phyloP scores from a whole-genome alignment of 1,139 yeast species.

The Hanseniaspora gamundiae region DNA sequence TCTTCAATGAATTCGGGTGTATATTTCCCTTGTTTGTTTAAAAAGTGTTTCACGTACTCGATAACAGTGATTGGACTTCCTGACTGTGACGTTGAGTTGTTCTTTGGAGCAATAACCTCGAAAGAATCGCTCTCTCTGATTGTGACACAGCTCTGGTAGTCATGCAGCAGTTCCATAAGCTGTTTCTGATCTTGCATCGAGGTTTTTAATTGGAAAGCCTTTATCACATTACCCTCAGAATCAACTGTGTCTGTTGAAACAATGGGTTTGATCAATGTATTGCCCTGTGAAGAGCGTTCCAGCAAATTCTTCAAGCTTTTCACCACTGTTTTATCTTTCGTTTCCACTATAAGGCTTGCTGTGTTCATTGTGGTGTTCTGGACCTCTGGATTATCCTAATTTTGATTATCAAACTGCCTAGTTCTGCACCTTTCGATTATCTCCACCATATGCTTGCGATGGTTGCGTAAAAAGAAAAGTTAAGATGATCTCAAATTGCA shows the following conservation, averaged over 20 bases:
- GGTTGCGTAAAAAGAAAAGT: no score
- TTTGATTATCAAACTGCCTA: no score
- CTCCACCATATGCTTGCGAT: no score
- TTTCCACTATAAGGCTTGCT: background rate
- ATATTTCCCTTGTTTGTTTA: background rate
- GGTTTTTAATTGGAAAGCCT: background rate
- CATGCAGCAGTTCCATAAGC: background rate
- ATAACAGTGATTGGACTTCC: background rate
- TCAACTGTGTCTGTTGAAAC: background rate
- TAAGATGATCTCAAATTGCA: no score
- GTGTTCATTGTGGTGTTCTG: no score
- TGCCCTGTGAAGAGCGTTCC: background rate
- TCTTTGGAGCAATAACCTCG: background rate
- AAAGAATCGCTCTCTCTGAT: background rate
- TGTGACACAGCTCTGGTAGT: background rate
- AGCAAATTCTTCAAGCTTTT: background rate
- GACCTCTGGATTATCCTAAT: no score
- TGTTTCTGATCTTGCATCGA: background rate
- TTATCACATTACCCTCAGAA: background rate
- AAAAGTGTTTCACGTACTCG: background rate
- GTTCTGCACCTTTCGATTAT: no score
- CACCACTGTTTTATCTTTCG: background rate
- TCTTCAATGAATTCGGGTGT: slow-evolving; percentile 4
- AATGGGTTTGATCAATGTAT: background rate
- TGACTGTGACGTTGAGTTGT: background rate